Evolutionary conservation across 306 rosid species (phyloP).

Genomic region (Dicorynia guianensis): DNA sequence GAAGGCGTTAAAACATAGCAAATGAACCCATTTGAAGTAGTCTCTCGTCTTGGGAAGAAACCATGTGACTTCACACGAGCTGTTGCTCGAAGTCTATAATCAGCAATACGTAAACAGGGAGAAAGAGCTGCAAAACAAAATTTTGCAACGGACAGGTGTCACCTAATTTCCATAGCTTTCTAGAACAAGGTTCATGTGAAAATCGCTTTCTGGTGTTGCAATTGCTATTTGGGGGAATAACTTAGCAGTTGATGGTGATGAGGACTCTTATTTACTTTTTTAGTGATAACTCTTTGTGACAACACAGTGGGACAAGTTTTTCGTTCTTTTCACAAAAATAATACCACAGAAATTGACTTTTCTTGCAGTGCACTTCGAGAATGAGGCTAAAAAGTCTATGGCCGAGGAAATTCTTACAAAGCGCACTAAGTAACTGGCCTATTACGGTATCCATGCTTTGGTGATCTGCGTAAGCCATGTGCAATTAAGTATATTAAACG

Average conservation of each 20-base stretch:
- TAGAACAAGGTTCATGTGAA: not conserved
- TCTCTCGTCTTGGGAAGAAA: not conserved
- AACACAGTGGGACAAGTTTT: too few relatives aligned
- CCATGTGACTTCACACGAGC: not conserved
- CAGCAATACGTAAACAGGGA: not conserved
- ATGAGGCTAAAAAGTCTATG: not conserved
- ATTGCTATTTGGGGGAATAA: not conserved
- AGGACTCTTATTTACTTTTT: too few relatives aligned
- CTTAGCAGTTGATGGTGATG: not conserved
- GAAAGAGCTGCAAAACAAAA: not conserved
- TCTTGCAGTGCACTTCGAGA: not conserved
- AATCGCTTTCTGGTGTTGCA: not conserved
- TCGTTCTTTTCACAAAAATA: too few relatives aligned
- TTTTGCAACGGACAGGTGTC: conserved; percentile 2
- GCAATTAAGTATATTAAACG: not conserved
- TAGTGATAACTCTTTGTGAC: too few relatives aligned
- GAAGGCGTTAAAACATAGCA: not conserved
- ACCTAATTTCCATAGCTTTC: not conserved
- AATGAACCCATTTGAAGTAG: not conserved
- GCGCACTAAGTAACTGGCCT: not conserved
- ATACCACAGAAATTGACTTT: too few relatives aligned
- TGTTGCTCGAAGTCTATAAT: not conserved
- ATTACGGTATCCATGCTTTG: not conserved
- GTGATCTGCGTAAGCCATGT: not conserved
- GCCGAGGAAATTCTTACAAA: not conserved